These are phyloP conservation scores for Pyrrhoderma lamaoense DNA, from an alignment of 1,284 basidiomycete genomes.

Conservation along the genomic window DNA sequence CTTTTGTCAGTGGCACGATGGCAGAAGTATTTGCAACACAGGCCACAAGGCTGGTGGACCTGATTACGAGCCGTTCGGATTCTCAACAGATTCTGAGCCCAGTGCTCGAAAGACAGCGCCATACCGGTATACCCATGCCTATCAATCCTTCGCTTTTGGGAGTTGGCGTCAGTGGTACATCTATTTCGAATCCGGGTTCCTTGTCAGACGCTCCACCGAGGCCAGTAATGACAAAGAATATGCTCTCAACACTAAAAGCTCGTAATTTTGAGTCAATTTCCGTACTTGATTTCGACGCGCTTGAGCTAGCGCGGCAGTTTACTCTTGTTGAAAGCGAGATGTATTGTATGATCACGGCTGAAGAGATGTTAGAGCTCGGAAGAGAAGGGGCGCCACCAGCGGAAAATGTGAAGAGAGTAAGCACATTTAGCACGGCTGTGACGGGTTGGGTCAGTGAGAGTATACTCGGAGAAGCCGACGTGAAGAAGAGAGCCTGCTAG, in stretches of 20 bases:
- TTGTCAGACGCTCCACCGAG: constrained; percentile 42
- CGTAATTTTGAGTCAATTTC: constrained; percentile 54
- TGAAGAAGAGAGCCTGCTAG: constrained; percentile 78
- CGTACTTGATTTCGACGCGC: constrained; percentile 87
- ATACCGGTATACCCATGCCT: constrained; percentile 50
- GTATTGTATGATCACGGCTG: constrained; percentile 80
- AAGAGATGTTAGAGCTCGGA: constrained; percentile 81
- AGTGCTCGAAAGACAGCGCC: constrained; percentile 40
- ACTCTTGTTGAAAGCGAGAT: constrained; percentile 91
- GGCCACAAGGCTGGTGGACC: constrained; percentile 66
- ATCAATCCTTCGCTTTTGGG: constrained; percentile 48
- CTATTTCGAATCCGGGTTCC: constrained; percentile 29
- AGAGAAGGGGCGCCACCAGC: constrained; percentile 61
- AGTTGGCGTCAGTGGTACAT: constrained; percentile 22
- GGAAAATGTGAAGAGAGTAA: constrained; percentile 74
- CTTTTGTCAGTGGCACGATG: constrained; percentile 60
- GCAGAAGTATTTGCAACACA: constrained; percentile 58
- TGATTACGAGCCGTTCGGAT: constrained; percentile 44
- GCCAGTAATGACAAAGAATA: constrained; percentile 78
- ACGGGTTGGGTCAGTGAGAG: constrained; percentile 96
- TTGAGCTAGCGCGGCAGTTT: constrained; percentile 90
- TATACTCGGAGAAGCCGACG: constrained; percentile 83
- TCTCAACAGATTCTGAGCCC: constrained; percentile 34
- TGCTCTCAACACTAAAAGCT: constrained; percentile 57
- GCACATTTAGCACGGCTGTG: constrained; percentile 83